phyloP scores from a whole-genome alignment of 2,329 filamentous ascomycete species.

The Fusarium illudens region DNA sequence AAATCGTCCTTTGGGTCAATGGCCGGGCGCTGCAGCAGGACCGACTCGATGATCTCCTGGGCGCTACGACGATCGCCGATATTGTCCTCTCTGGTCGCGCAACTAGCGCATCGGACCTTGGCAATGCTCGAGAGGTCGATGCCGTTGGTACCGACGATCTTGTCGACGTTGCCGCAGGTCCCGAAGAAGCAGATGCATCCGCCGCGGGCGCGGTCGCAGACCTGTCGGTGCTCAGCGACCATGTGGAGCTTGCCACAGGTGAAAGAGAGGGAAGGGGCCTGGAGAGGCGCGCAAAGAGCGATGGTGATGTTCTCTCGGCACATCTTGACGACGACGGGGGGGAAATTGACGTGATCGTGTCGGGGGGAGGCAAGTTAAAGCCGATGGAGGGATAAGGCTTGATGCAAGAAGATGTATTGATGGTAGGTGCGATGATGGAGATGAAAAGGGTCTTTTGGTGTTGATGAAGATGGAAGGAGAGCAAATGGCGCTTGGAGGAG shows the following conservation, averaged over 20 bases:
- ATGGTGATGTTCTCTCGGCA: constrained; percentile 35
- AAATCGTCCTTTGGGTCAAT: not conserved
- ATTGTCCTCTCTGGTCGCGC: constrained; percentile 27
- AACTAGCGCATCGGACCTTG: constrained; percentile 26
- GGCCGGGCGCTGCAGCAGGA: constrained; percentile 12
- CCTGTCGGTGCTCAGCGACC: constrained; percentile 13
- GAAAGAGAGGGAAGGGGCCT: not conserved
- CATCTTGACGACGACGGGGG: constrained; percentile 19
- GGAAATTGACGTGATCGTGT: not conserved
- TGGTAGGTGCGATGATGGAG: not conserved
- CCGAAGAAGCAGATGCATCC: constrained; percentile 38
- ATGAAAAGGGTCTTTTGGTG: not conserved
- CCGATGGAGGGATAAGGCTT: not conserved
- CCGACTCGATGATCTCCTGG: constrained; percentile 25
- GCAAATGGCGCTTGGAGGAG: not conserved
- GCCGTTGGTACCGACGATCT: not conserved
- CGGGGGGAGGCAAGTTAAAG: not conserved
- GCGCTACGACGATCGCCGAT: constrained; percentile 14
- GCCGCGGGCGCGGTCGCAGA: constrained; percentile 25
- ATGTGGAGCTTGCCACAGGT: constrained; percentile 40
- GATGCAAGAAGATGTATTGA: not conserved
- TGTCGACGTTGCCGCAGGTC: constrained; percentile 31
- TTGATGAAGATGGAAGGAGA: not conserved
- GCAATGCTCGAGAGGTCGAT: constrained; percentile 12
- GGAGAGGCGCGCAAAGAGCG: constrained; percentile 33